Conservation (phyloP, 441 rosid genomes). For the Arabidopsis lyrata region DNA sequence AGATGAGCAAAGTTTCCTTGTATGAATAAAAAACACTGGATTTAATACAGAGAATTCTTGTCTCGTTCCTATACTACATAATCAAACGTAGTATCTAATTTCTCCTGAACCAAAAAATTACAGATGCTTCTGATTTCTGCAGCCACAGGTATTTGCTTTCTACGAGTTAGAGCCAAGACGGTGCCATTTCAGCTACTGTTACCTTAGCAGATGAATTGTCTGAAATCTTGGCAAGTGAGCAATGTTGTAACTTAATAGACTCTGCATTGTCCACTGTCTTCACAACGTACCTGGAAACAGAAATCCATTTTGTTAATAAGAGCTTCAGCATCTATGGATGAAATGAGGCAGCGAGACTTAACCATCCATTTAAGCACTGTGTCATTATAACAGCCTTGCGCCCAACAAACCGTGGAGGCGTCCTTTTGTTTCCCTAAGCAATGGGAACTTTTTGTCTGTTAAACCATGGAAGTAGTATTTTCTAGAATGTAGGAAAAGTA, state of each 20-base stretch:
- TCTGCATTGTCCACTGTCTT: conserved; percentile 94
- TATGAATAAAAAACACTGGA: background rate
- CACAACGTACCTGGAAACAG: conserved; percentile 80
- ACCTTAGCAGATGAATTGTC: conserved; percentile 54
- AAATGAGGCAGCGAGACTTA: conserved; percentile 5
- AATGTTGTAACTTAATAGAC: conserved; percentile 94
- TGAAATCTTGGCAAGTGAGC: conserved; percentile 79
- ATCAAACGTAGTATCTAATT: conserved; percentile 10
- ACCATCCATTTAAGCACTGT: conserved; percentile 99
- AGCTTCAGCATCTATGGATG: conserved; percentile 17
- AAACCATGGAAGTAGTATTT: conserved; percentile 28
- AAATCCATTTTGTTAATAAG: conserved; percentile 1
- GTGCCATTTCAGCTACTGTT: conserved; percentile 59
- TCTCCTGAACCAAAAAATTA: conserved; percentile 7
- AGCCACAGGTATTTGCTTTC: background rate
- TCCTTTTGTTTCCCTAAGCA: conserved; percentile 94
- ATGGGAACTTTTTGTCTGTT: conserved; percentile 39
- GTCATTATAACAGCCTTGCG: conserved; percentile 96
- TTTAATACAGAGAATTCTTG: conserved; percentile 13
- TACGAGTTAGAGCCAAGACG: conserved; percentile 58
- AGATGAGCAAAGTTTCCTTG: conserved; percentile 2
- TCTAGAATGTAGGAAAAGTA: conserved; percentile 10
- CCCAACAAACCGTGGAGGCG: conserved; percentile 93
- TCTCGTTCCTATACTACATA: conserved; percentile 19
- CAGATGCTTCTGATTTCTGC: background rate